Conservation (phyloP, 495 filamentous ascomycete species). For the Alectoria sarmentosa region DNA sequence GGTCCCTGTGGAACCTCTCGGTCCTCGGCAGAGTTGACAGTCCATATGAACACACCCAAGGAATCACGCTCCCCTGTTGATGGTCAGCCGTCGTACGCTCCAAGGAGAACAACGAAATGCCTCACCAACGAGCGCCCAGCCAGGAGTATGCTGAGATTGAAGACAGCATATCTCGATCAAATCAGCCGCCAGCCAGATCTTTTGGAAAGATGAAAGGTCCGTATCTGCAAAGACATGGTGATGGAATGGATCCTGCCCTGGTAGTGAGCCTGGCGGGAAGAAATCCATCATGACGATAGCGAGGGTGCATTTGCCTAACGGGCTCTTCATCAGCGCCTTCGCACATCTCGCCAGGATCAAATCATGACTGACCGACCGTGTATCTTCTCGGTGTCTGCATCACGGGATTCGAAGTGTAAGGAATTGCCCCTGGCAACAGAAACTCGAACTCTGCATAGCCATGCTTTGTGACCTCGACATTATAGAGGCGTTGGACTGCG, state of each 20-base stretch:
- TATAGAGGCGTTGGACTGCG: constrained; percentile 10
- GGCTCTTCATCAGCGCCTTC: not conserved
- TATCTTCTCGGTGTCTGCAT: constrained; percentile 14
- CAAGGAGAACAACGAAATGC: not conserved
- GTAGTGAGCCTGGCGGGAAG: constrained; percentile 1
- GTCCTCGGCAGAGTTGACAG: not conserved
- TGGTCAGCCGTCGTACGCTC: not conserved
- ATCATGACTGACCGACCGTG: constrained; percentile 3
- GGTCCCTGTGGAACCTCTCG: not conserved
- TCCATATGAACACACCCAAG: constrained; percentile 14
- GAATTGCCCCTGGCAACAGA: constrained; percentile 1
- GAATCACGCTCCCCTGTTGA: not conserved
- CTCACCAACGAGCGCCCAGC: constrained; percentile 13
- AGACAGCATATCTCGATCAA: constrained; percentile 10
- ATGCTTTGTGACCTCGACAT: constrained; percentile 1
- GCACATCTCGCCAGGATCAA: too few species aligned
- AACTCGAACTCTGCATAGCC: constrained; percentile 5
- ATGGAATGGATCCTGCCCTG: not conserved
- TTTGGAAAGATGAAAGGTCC: constrained; percentile 9
- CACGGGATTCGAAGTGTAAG: constrained; percentile 2
- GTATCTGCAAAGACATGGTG: not conserved
- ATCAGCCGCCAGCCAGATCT: constrained; percentile 10
- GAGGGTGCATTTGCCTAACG: constrained; percentile 14
- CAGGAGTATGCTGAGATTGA: not conserved
- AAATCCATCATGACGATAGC: constrained; percentile 14